phyloP scores from a whole-genome alignment of 2,329 filamentous ascomycete genomes.

The Ophiostoma populinum region DNA sequence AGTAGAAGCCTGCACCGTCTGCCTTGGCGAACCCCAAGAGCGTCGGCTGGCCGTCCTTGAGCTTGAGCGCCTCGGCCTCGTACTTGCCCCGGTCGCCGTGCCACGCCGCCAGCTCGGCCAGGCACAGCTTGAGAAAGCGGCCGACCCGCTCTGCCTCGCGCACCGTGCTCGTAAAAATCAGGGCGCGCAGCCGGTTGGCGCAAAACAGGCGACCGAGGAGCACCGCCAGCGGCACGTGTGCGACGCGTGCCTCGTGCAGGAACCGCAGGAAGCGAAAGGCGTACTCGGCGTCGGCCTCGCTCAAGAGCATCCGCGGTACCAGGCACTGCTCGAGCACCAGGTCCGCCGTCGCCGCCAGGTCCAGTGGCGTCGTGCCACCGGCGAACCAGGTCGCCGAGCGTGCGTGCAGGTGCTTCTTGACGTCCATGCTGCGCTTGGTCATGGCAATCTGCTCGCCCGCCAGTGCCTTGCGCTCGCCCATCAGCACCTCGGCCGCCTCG shows the following conservation, averaged over 20 bases:
- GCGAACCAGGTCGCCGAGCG: conserved; percentile 71
- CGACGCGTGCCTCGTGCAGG: conserved; percentile 67
- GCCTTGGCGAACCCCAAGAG: conserved; percentile 26
- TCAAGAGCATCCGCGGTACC: conserved; percentile 71
- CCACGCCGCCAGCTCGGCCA: conserved; percentile 71
- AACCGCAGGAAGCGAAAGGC: conserved; percentile 74
- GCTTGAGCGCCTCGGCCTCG: conserved; percentile 56
- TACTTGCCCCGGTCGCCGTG: conserved; percentile 61
- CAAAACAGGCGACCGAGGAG: conserved; percentile 74
- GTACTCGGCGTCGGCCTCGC: conserved; percentile 76
- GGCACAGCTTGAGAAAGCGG: conserved; percentile 66
- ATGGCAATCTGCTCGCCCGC: conserved; percentile 66
- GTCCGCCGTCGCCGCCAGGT: conserved; percentile 43
- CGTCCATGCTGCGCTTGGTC: conserved; percentile 47
- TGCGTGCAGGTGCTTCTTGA: conserved; percentile 50
- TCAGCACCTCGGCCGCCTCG: conserved; percentile 50
- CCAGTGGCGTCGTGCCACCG: conserved; percentile 29
- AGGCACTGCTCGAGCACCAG: conserved; percentile 79
- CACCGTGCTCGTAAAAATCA: conserved; percentile 80
- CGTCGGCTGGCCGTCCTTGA: neutral
- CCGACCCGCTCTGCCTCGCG: conserved; percentile 88
- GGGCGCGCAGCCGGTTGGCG: conserved; percentile 58
- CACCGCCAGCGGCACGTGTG: conserved; percentile 73
- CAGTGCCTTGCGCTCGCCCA: conserved; percentile 51
- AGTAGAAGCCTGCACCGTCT: too few species aligned